These are phyloP conservation scores for Aspergillus sp. DNA, from an alignment of 2,329 filamentous ascomycete genomes.

Conservation along the genomic window DNA sequence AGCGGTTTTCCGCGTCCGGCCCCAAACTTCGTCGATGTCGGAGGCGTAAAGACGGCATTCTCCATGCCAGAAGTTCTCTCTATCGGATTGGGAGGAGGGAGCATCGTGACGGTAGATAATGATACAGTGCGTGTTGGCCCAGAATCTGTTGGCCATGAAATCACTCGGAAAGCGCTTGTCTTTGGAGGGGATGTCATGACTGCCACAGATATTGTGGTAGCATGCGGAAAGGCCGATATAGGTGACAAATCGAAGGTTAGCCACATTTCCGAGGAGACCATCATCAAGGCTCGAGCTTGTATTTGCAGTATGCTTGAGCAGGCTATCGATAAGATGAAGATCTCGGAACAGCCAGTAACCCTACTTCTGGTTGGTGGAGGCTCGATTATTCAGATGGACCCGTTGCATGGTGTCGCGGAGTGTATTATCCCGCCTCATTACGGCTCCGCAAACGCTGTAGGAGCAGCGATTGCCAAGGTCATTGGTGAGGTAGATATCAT, in stretches of 20 bases:
- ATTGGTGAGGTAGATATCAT: slow-evolving; percentile 54
- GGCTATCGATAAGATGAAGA: slow-evolving; percentile 57
- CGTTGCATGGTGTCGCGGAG: slow-evolving; percentile 50
- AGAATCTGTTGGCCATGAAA: slow-evolving; percentile 53
- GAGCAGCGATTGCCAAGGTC: slow-evolving; percentile 58
- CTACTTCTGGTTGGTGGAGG: slow-evolving; percentile 60
- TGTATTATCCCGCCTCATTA: slow-evolving; percentile 52
- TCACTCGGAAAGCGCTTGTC: slow-evolving; percentile 47
- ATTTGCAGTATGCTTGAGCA: slow-evolving; percentile 50
- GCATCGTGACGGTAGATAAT: slow-evolving; percentile 33
- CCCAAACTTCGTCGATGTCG: slow-evolving; percentile 56
- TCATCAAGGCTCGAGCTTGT: slow-evolving; percentile 24
- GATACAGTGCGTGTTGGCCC: slow-evolving; percentile 50
- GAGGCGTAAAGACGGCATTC: slow-evolving; percentile 59
- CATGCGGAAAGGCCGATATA: slow-evolving; percentile 9
- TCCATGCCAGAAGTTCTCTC: slow-evolving; percentile 56
- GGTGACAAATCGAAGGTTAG: neutral
- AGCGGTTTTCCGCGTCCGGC: slow-evolving; percentile 61
- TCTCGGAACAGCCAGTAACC: slow-evolving; percentile 51
- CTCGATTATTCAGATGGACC: slow-evolving; percentile 50
- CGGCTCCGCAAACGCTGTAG: slow-evolving; percentile 60
- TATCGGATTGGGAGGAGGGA: slow-evolving; percentile 58
- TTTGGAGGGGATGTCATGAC: slow-evolving; percentile 57
- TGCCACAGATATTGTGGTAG: slow-evolving; percentile 49
- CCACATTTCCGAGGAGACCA: neutral